A percentile compares a stretch with the other conserved stretches of the same genome.
Evolutionary conservation across 2,329 filamentous ascomycete genomes (phyloP).

Genomic region (Hirsutella rhossiliensis): DNA sequence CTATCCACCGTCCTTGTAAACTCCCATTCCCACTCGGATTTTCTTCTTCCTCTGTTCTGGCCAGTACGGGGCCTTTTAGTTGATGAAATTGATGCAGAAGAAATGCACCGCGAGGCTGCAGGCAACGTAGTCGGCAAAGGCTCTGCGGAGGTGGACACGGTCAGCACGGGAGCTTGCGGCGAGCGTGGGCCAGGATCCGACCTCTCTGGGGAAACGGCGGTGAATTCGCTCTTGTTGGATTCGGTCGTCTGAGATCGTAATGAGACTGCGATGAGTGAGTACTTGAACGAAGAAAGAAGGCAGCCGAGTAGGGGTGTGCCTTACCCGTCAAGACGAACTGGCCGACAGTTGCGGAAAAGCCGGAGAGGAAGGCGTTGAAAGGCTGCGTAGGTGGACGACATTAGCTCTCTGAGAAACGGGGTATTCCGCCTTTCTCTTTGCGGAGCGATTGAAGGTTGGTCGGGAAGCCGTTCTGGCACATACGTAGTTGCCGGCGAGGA

Average conservation of each 20-base stretch:
- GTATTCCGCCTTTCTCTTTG: too few species aligned
- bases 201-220: constrained; percentile 68
- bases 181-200: constrained; percentile 22
- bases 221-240: constrained; percentile 69
- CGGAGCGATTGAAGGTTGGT: too few species aligned
- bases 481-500: constrained; percentile 90
- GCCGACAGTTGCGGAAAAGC: constrained; percentile 87
- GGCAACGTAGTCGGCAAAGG: constrained; percentile 92
- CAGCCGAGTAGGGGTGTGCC: too few species aligned
- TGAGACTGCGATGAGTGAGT: constrained; percentile 33
- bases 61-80: constrained; percentile 41
- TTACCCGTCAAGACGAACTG: constrained; percentile 92
- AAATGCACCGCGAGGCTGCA: constrained; percentile 94
- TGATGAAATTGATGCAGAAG: constrained; percentile 99
- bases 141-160: constrained; percentile 38
- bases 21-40: not conserved
- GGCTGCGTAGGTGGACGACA: constrained; percentile 45
- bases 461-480: constrained; percentile 25
- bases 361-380: constrained; percentile 96
- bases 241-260: constrained; percentile 86
- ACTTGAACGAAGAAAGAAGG: not conserved
- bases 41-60: not conserved
- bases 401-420: not conserved
- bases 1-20: not conserved
- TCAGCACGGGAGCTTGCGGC: constrained; percentile 5